Base-by-base conservation (phyloP, 352 stramenopile species). In the Pythium biforme region DNA sequence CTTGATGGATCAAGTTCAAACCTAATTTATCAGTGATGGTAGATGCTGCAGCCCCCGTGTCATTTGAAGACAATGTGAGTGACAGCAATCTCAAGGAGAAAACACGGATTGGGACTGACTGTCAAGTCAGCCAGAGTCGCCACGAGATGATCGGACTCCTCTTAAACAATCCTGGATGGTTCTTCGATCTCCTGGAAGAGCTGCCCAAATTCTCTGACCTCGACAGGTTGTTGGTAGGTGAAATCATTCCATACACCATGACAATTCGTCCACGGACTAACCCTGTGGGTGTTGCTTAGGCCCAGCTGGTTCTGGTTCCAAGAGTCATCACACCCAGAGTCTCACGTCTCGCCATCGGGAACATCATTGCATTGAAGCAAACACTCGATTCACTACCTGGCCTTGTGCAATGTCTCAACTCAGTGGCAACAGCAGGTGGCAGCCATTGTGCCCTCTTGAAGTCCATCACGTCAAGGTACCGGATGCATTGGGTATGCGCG, bases 1-100 rank as follows among this genome's bases (percentile, higher is more conserved):
- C 14, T 10, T 43, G 17, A 43, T 37, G 11, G 1, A 43, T 20
- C n/a, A n/a, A 14, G 37, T n/a, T 14, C 17, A 14, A 20, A 17
- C 17, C 37, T 43, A 14, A 43, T 14, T 43, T 39, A 1, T 47
- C 3, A 20, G 34, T 41, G n/a, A 20, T 23, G 11, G 11, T 45
- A 95, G 86, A 89, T 95, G 59, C 69, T 94, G 10, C 85, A 92
- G 25, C 87, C 87, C 46, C 86, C 70, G 1, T 77, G 80, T 27
- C 83, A 94, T 41, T 37, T 93, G 46, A 89, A 90, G 64, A 94
- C 85, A 5, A 95, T 95, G 85, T 89, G 77, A 45, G 50, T n/a
- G 12, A 3, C 48, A 2, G 1, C 15, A 27, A 43, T 7, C 0
- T 29, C 1, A 29, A 10, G 19, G 10, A 19, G 40, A 48, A 9